These are phyloP conservation scores for Cercospora beticola DNA, from an alignment of 2,329 filamentous ascomycete species.

Conservation along the genomic window DNA sequence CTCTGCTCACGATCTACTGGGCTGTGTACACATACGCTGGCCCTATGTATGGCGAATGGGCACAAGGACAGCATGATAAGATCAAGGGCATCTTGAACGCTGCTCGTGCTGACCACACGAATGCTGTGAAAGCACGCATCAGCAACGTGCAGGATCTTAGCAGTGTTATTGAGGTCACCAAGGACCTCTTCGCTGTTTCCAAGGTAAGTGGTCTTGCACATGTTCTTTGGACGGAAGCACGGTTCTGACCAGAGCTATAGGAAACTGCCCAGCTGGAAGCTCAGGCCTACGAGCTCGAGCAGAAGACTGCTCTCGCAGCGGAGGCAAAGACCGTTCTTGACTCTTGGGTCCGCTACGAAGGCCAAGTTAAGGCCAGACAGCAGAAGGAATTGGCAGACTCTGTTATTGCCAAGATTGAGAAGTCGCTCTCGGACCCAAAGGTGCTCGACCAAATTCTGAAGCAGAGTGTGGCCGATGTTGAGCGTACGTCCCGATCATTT, in stretches of 20 bases:
- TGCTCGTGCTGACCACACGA: slow-evolving; percentile 89
- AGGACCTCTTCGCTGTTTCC: slow-evolving; percentile 94
- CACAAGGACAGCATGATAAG: slow-evolving; percentile 82
- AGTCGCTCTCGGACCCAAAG: slow-evolving; percentile 98
- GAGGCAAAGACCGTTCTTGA: slow-evolving; percentile 96
- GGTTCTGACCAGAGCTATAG: slow-evolving; percentile 49
- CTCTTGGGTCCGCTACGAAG: slow-evolving; percentile 98
- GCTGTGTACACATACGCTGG: slow-evolving; percentile 91
- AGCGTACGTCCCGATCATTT: slow-evolving; percentile 65
- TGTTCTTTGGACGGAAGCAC: not conserved
- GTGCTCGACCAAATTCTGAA: slow-evolving; percentile 94
- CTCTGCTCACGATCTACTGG: slow-evolving; percentile 88
- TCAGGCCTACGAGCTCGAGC: slow-evolving; percentile 94
- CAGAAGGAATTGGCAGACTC: slow-evolving; percentile 91
- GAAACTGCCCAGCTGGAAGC: slow-evolving; percentile 97
- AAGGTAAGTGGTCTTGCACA: slow-evolving; percentile 63
- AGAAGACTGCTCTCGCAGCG: slow-evolving; percentile 84
- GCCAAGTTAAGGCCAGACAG: slow-evolving; percentile 98
- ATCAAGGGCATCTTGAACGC: slow-evolving; percentile 94
- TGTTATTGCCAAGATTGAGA: slow-evolving; percentile 96
- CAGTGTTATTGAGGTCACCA: slow-evolving; percentile 93
- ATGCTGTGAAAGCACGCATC: slow-evolving; percentile 92
- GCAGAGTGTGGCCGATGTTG: slow-evolving; percentile 93
- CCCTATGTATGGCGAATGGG: slow-evolving; percentile 90
- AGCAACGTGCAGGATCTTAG: slow-evolving; percentile 92